A percentile compares a stretch with the other conserved stretches of the same genome.
Evolutionary conservation across 2,329 filamentous ascomycete species (phyloP).

Genomic region (Dactylonectria estremocensis): DNA sequence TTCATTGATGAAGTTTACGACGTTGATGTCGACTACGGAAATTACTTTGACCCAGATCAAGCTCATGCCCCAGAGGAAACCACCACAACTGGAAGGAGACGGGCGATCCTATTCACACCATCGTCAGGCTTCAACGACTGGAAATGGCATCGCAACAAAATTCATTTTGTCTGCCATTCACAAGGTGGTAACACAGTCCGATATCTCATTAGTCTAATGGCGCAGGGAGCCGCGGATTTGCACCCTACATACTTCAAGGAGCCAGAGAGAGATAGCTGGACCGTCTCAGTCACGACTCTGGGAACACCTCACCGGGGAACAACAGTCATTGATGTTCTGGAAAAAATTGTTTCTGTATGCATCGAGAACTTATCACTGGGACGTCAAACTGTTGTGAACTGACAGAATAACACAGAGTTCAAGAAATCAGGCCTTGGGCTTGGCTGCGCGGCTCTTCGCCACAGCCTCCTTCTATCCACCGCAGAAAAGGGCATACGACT

Average conservation of each 20-base stretch:
- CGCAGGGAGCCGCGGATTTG: conserved; percentile 8
- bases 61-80: conserved; percentile 18
- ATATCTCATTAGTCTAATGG: conserved; percentile 28
- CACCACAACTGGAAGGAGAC: not conserved
- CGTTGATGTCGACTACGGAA: conserved; percentile 23
- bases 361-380: not conserved
- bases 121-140: conserved; percentile 17
- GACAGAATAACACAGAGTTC: conserved; percentile 4
- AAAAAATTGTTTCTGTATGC: conserved; percentile 13
- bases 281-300: conserved; percentile 23
- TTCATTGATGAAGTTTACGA: conserved; percentile 18
- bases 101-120: conserved; percentile 18
- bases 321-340: conserved; percentile 17
- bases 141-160: conserved; percentile 22
- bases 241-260: conserved; percentile 18
- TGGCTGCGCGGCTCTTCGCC: conserved; percentile 19
- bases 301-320: conserved; percentile 24
- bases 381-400: not conserved
- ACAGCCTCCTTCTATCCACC: conserved; percentile 24
- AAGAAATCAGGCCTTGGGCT: conserved; percentile 4
- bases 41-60: conserved; percentile 10
- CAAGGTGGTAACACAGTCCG: conserved; percentile 27
- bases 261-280: conserved; percentile 19
- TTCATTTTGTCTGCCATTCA: conserved; percentile 28
- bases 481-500: conserved; percentile 20